Evolutionary conservation across 371 early-diverging fungal genomes (phyloP).

Genomic region (Cokeromyces recurvatus): DNA sequence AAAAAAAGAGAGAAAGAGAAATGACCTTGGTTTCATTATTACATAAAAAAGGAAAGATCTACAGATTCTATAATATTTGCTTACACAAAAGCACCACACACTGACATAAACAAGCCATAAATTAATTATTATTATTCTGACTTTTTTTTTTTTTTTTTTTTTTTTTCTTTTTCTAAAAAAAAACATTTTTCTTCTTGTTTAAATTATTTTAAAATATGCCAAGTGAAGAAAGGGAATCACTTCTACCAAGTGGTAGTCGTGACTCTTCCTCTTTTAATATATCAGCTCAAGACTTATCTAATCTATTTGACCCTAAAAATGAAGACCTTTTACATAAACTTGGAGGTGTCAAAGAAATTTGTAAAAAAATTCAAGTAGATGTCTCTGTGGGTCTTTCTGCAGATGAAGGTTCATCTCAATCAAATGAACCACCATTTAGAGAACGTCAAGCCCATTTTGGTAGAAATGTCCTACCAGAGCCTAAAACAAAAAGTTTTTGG

Average conservation of each 20-base stretch:
- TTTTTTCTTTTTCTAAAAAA: conserved; percentile 9
- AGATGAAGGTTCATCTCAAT: conserved; percentile 49
- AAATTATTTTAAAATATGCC: no score
- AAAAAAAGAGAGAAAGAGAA: no score
- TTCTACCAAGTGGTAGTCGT: conserved; percentile 6
- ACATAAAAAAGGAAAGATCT: conserved; percentile 1
- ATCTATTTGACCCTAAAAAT: conserved; percentile 70
- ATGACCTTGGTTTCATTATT: no score
- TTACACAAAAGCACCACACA: no score
- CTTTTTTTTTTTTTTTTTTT: conserved; percentile 3
- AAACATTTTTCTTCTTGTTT: conserved; percentile 5
- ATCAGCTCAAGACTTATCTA: conserved; percentile 40
- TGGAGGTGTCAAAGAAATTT: conserved; percentile 63
- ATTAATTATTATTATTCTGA: not conserved
- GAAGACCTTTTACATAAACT: conserved; percentile 55
- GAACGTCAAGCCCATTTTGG: conserved; percentile 72
- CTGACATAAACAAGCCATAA: conserved; percentile 1
- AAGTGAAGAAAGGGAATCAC: conserved; percentile 30
- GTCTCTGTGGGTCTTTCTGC: conserved; percentile 57
- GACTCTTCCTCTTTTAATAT: conserved; percentile 51
- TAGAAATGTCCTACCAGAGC: conserved; percentile 63
- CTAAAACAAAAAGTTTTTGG: conserved; percentile 53
- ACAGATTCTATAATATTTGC: no score
- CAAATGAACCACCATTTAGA: conserved; percentile 44
- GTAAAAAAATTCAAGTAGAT: conserved; percentile 61